Conservation (phyloP, 495 filamentous ascomycete genomes). For the Thermothielavioides terrestris region DNA sequence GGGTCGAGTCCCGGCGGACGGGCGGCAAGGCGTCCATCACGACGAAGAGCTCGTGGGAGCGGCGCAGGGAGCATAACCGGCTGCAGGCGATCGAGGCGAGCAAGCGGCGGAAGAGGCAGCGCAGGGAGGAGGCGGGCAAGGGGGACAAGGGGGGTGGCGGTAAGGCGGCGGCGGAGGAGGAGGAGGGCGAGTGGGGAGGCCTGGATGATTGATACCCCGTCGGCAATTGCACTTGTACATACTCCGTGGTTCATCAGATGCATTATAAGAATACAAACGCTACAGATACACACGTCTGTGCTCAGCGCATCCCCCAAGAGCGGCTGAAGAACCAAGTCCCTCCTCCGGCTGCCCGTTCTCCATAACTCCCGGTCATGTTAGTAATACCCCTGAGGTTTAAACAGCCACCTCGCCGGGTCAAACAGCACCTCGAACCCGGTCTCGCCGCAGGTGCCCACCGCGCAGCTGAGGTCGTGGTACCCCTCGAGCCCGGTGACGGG, state of each 20-base stretch:
- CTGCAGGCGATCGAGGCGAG: slow-evolving; percentile 66
- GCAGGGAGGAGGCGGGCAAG: slow-evolving; percentile 19
- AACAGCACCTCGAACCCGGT: slow-evolving; percentile 68
- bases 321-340: background rate
- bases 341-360: no score
- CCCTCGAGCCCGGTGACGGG: slow-evolving; percentile 70
- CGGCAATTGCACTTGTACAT: no score
- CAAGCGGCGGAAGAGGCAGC: slow-evolving; percentile 46
- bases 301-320: no score
- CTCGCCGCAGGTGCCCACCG: slow-evolving; percentile 65
- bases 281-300: background rate
- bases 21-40: slow-evolving; percentile 57
- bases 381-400: slow-evolving; percentile 10
- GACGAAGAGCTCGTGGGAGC: slow-evolving; percentile 86
- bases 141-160: slow-evolving; percentile 33
- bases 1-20: slow-evolving; percentile 64
- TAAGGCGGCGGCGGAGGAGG: slow-evolving; percentile 29
- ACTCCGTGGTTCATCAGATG: background rate
- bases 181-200: slow-evolving; percentile 55
- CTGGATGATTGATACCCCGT: slow-evolving; percentile 41
- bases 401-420: slow-evolving; percentile 39
- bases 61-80: slow-evolving; percentile 64
- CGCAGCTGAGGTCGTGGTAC: slow-evolving; percentile 68
- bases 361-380: background rate
- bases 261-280: background rate